A percentile compares a stretch with the other conserved stretches of the same genome.
Evolutionary conservation across 2,329 filamentous ascomycete genomes (phyloP).

Genomic region (Aspergillus sp.): DNA sequence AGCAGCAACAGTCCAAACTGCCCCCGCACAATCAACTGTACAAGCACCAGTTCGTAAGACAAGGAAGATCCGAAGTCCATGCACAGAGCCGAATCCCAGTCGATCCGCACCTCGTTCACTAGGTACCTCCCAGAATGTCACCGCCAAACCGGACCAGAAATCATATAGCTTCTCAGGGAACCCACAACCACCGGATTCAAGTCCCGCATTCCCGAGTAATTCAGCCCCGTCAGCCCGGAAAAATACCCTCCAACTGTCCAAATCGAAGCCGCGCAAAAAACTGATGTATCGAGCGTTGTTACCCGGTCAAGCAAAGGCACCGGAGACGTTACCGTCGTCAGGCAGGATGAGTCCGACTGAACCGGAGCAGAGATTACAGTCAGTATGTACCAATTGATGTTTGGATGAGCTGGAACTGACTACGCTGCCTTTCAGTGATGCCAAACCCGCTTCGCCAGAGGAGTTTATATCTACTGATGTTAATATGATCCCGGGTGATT

Average conservation of each 20-base stretch:
- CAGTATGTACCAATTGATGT: conserved; percentile 18
- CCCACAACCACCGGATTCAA: not conserved
- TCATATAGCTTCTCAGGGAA: not conserved
- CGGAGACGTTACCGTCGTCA: conserved; percentile 1
- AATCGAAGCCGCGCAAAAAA: conserved; percentile 34
- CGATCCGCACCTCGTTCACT: not conserved
- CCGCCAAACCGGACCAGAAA: not conserved
- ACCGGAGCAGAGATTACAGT: conserved; percentile 14
- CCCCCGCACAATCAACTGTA: not conserved
- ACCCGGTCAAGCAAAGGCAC: conserved; percentile 10
- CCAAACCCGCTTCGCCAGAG: not conserved
- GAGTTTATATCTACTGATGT: not conserved
- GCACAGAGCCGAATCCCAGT: not conserved
- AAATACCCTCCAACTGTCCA: conserved; percentile 25
- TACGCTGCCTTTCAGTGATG: not conserved
- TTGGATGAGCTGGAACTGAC: conserved; percentile 3
- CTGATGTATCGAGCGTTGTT: conserved; percentile 36
- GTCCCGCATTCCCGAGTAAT: conserved; percentile 1
- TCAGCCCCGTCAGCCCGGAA: conserved; percentile 6
- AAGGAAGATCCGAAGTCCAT: no score
- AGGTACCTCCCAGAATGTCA: not conserved
- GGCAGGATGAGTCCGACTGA: conserved; percentile 1
- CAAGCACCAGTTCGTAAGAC: not conserved
- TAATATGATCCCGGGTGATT: not conserved
- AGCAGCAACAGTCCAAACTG: not conserved